Percentiles rank a stretch among this genome's conserved stretches.
Evolutionary conservation across 108 stramenopile genomes (phyloP).

Genomic region (Nannochloropsis salina): DNA sequence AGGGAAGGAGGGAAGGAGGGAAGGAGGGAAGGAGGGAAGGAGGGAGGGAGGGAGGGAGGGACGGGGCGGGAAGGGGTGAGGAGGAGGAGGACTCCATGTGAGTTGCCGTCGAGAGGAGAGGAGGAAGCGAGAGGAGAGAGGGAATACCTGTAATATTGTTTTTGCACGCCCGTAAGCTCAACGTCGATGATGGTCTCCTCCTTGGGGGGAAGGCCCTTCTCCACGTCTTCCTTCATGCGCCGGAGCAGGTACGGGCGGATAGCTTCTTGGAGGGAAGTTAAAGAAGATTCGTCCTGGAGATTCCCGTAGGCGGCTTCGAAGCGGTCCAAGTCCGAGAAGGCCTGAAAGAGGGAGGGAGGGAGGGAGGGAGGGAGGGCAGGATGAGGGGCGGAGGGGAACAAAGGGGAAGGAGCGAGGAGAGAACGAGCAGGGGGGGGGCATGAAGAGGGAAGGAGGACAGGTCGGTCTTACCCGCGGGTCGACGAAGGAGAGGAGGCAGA

Average conservation of each 20-base stretch:
- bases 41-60: no score
- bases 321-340: conserved; percentile 27
- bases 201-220: conserved; percentile 60
- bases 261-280: conserved; percentile 71
- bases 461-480: conserved; percentile 69
- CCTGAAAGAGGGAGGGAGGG: conserved; percentile 83
- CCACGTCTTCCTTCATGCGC: conserved; percentile 70
- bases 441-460: conserved; percentile 62
- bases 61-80: no score
- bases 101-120: no score
- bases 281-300: conserved; percentile 68
- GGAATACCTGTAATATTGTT: conserved; percentile 42
- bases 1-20: no score
- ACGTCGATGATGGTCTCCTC: conserved; percentile 66
- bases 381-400: conserved; percentile 65
- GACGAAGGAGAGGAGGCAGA: conserved; percentile 87
- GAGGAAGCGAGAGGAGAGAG: no score
- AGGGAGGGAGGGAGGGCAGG: conserved; percentile 81
- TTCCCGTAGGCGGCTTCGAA: conserved; percentile 74
- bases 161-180: conserved; percentile 48
- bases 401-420: conserved; percentile 46
- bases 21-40: no score
- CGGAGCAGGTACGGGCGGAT: conserved; percentile 87
- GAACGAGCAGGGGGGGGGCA: conserved; percentile 39
- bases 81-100: no score